Conservation (phyloP, 306 rosid genomes). For the Quillaja saponaria region DNA sequence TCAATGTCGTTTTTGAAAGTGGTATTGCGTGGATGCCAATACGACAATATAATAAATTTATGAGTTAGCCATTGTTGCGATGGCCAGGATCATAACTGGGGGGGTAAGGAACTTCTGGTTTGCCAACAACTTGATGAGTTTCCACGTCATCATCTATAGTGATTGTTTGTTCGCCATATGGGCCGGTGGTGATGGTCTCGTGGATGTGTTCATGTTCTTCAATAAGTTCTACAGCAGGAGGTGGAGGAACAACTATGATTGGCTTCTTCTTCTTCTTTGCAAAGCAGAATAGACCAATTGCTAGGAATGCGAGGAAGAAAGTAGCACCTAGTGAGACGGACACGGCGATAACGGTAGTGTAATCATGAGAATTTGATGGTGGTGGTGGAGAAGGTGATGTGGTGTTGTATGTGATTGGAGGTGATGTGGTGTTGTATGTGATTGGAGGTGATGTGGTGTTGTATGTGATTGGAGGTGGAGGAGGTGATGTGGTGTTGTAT, state of each 20-base stretch:
- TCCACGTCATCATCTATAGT: conserved; percentile 7
- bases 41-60: too few species aligned
- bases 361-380: neutral
- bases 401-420: neutral
- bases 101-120: neutral
- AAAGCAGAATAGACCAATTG: conserved; percentile 43
- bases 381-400: conserved; percentile 5
- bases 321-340: conserved; percentile 53
- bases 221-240: too few species aligned
- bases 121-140: conserved; percentile 9
- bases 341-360: conserved; percentile 53
- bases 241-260: conserved; percentile 37
- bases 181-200: neutral
- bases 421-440: conserved; percentile 1
- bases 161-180: neutral
- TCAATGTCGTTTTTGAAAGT: too few species aligned
- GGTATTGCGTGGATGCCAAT: too few species aligned
- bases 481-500: conserved; percentile 22
- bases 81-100: neutral
- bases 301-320: conserved; percentile 51
- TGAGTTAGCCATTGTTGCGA: neutral
- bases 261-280: conserved; percentile 52
- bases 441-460: neutral
- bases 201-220: too few species aligned
- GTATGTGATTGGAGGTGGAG: too few species aligned